A percentile compares a stretch with the other conserved stretches of the same genome.
These are phyloP conservation scores for Barnettozyma salicaria DNA, from an alignment of 805 yeast species.

Conservation along the genomic window DNA sequence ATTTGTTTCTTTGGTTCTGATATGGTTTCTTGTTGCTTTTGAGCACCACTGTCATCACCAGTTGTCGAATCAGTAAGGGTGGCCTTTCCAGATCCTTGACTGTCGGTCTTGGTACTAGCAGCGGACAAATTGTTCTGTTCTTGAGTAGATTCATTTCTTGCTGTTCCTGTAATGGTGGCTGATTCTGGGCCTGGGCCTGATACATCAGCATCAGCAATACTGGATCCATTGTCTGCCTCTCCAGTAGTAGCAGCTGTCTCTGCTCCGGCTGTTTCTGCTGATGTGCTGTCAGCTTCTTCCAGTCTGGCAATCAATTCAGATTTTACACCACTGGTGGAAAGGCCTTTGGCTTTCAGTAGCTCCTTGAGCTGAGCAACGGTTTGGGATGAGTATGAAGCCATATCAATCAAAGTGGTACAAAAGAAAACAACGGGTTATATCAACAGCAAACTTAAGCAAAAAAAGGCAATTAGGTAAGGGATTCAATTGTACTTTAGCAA, in stretches of 20 bases:
- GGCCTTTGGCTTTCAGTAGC: slow-evolving; percentile 56
- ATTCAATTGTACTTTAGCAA: too few species aligned
- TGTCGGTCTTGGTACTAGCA: too few species aligned
- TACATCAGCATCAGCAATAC: slow-evolving; percentile 15
- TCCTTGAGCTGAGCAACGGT: slow-evolving; percentile 86
- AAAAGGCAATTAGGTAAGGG: too few species aligned
- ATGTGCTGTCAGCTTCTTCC: slow-evolving; percentile 43
- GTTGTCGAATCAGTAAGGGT: slow-evolving; percentile 2
- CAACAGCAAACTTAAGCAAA: too few species aligned
- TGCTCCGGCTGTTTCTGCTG: slow-evolving; percentile 1
- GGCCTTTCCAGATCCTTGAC: too few species aligned
- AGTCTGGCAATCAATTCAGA: slow-evolving; percentile 66
- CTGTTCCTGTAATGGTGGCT: neutral
- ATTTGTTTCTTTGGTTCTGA: slow-evolving; percentile 32
- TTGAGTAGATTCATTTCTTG: neutral
- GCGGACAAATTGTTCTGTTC: too few species aligned
- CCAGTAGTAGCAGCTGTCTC: neutral
- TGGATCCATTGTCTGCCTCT: neutral
- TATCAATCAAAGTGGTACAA: too few species aligned
- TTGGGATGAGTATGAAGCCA: slow-evolving; percentile 43
- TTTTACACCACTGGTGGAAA: slow-evolving; percentile 73
- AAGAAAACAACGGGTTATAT: too few species aligned
- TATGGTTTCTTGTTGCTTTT: slow-evolving; percentile 11
- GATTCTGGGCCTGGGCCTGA: slow-evolving; percentile 5
- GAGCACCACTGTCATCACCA: slow-evolving; percentile 1